These are phyloP conservation scores for Fusarium sp. DNA, from an alignment of 2,329 filamentous ascomycete genomes.

Conservation along the genomic window DNA sequence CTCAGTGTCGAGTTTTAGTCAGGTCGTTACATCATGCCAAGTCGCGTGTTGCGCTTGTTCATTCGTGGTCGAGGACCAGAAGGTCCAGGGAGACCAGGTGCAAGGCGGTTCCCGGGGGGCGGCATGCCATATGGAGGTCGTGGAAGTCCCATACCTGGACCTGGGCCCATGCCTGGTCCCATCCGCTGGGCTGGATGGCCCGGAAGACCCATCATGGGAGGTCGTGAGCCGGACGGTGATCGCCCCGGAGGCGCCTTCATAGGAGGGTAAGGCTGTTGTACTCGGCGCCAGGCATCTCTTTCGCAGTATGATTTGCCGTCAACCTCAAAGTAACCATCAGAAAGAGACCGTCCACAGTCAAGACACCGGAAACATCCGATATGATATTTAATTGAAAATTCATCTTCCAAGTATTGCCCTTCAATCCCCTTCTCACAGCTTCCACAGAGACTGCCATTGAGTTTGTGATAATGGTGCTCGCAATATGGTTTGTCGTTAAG, in stretches of 20 bases:
- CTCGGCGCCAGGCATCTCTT: constrained; percentile 74
- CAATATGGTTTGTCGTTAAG: constrained; percentile 88
- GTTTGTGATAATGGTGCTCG: constrained; percentile 88
- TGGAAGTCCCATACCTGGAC: constrained; percentile 31
- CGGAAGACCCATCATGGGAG: constrained; percentile 39
- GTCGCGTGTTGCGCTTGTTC: constrained; percentile 69
- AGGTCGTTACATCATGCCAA: constrained; percentile 62
- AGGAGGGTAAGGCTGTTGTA: constrained; percentile 46
- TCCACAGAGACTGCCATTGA: constrained; percentile 86
- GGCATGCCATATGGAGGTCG: constrained; percentile 40
- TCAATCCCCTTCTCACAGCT: constrained; percentile 87
- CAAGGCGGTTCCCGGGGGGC: constrained; percentile 30
- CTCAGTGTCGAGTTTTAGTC: constrained; percentile 14
- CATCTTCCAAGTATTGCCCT: constrained; percentile 90
- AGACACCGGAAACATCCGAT: constrained; percentile 84
- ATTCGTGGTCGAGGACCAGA: constrained; percentile 55
- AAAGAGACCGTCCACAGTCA: constrained; percentile 76
- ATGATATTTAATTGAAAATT: constrained; percentile 81
- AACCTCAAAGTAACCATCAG: constrained; percentile 91
- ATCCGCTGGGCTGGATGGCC: constrained; percentile 37
- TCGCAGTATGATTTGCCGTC: constrained; percentile 84
- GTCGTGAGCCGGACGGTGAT: constrained; percentile 31
- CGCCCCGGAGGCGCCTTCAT: constrained; percentile 26
- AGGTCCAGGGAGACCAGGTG: constrained; percentile 46
- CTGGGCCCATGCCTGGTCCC: constrained; percentile 22